Base-by-base conservation (phyloP, 2,329 filamentous ascomycete genomes). In the Stylonectria norvegica region DNA sequence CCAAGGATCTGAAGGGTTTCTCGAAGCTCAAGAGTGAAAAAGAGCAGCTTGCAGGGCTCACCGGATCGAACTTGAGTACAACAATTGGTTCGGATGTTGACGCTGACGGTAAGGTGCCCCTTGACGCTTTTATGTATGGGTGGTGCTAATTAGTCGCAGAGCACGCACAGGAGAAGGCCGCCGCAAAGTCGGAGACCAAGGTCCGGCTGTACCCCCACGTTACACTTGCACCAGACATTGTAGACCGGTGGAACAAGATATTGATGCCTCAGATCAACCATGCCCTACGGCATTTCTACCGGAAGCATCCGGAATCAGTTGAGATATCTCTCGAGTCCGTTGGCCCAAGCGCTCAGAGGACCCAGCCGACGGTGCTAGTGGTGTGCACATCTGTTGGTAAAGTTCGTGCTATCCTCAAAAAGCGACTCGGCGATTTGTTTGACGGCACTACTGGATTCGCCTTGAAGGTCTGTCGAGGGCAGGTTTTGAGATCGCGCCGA, bases 311-410 rank as follows among this genome's bases (percentile, higher is more conserved):
- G 0, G 86, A 91, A 59, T 87, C 85, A 1, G 80, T 88, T 22
- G 86, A 87, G 54, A 88, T 91, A 28, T 85, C 84, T 8, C 76
- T 91, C 2, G 81, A 88, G 45, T 84, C 81, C 1, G 80, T 89
- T 28, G 86, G 86, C 14, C 81, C 85, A 37, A 81, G 79, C 3
- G 73, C 79, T 5, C 72, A 80, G 23, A 79, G 76, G 39, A 81
- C 82, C 0, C 77, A 75, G 39, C 85, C 86, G 1, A 90, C 86
- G 0, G 84, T 89, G 0, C 71, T 90, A 15, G 81, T 91, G 7
- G 82, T 88, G 4, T 91, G 86, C 64, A 84, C 79, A 2, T 89
- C 85, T 4, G 83, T 87, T 7, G 71, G 71, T 35, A 87, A 86
- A 58, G 82, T 90, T 20, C 81, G 84, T 36, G 75, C 78, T 15